Base-by-base conservation (phyloP, 441 rosid genomes). In the Adansonia rubrostipa region DNA sequence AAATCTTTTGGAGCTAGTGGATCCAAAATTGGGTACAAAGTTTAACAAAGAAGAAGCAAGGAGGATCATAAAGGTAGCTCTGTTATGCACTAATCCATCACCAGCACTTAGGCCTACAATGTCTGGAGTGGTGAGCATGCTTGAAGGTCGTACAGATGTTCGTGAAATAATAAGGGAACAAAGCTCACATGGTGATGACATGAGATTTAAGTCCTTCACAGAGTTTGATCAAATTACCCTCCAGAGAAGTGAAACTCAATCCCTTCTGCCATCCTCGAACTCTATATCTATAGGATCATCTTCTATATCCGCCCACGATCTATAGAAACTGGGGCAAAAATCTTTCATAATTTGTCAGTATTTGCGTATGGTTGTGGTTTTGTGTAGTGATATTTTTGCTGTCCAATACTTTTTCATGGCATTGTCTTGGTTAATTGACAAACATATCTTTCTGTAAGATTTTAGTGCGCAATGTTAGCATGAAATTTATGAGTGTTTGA, bases 91-190 rank as follows among this genome's bases (percentile, higher is more conserved):
- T 2, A 84, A 85, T 79, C 83, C 17, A 9, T 77, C 86, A 81
- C 80, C 91, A 3, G 33, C 87, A 7, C 81, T 76, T 5, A 84
- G 96, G 81, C 97, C 97, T 7, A 5, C 86, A 0, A 93, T 93
- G 94, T 89, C 96, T 40, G 61, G 85, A 6, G 97, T 89, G 0
- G 91, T 92, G 63, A 89, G 92, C 77, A 88, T 92, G 87, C 92
- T 93, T 2, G 92, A 93, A 88, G 97, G 93, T 40, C 85, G 79
- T 75, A 80, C 44, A 0, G 68, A 57, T 58, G 80, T 87, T 75
- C 82, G 75, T 40, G 87, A 85, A 45, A 65, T 86, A 4, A 56
- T 56, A 5, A 9, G 19, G 47, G 79, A 67, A 20, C 56, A 73
- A 22, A 67, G 64, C 79, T 5, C 47, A 6, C 14, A 53, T 40